These are phyloP conservation scores for Remersonia thermophila DNA, from an alignment of 2,329 filamentous ascomycete genomes.

Conservation along the genomic window DNA sequence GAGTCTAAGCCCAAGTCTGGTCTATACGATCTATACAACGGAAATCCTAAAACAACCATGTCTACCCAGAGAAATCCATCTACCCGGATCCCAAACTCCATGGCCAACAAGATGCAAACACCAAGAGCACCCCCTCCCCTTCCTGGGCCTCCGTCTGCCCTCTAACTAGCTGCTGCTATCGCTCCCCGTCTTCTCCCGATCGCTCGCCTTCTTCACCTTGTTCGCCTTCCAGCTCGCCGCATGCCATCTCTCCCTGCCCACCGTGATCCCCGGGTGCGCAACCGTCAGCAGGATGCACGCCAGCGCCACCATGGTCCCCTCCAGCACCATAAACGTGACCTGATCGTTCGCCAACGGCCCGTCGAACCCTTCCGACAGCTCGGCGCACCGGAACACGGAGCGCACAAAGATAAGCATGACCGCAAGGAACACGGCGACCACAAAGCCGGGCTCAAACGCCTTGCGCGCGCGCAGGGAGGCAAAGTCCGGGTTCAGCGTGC, in stretches of 20 bases:
- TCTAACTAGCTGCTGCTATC: too few relatives aligned
- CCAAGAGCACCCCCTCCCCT: too few relatives aligned
- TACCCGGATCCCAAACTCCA: too few relatives aligned
- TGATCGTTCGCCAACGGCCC: slow-evolving; percentile 34
- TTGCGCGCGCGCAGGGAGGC: slow-evolving; percentile 23
- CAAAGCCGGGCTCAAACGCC: slow-evolving; percentile 25
- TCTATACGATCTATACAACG: too few relatives aligned
- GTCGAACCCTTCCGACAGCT: slow-evolving; percentile 40
- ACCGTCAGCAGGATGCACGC: slow-evolving; percentile 23
- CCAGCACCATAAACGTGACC: slow-evolving; percentile 29
- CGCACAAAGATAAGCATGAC: slow-evolving; percentile 34
- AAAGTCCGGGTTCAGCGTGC: slow-evolving; percentile 14
- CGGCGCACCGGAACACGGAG: slow-evolving; percentile 42
- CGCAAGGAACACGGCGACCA: slow-evolving; percentile 18
- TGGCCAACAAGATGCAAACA: too few relatives aligned
- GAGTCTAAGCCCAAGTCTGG: too few relatives aligned
- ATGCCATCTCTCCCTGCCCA: slow-evolving; percentile 1
- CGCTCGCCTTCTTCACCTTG: neutral
- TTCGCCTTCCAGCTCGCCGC: slow-evolving; percentile 4
- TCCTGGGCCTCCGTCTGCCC: too few relatives aligned
- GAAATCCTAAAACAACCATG: too few relatives aligned
- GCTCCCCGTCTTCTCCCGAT: slow-evolving; percentile 1
- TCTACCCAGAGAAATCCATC: too few relatives aligned
- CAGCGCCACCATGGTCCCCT: slow-evolving; percentile 33
- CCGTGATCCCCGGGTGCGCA: slow-evolving; percentile 6